Percentiles rank a stretch among this genome's conserved stretches.
These are phyloP conservation scores for Ormosia semicastrata DNA, from an alignment of 306 rosid genomes.

Conservation along the genomic window DNA sequence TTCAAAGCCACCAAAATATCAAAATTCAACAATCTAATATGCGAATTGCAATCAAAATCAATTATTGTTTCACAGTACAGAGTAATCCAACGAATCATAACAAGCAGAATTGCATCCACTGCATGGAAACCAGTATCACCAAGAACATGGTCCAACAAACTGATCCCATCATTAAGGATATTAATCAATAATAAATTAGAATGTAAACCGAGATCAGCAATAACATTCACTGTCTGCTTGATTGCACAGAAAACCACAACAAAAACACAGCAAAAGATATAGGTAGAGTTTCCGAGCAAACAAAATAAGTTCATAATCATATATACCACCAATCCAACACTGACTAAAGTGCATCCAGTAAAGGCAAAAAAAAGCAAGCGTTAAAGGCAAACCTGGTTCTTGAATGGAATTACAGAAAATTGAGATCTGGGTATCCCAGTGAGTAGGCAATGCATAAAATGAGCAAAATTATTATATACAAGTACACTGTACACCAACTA, in stretches of 20 bases:
- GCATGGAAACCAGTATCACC: neutral
- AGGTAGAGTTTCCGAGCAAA: neutral
- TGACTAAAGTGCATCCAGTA: neutral
- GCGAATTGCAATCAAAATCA: neutral
- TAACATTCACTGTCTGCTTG: neutral
- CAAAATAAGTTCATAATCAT: neutral
- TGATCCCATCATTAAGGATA: neutral
- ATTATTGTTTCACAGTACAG: neutral
- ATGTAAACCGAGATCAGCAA: neutral
- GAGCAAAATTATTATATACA: neutral
- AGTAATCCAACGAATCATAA: neutral
- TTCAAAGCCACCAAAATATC: too few relatives aligned
- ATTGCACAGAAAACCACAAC: neutral
- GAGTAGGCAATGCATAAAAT: neutral
- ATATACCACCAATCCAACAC: neutral
- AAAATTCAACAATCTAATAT: neutral
- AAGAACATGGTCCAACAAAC: slow-evolving; percentile 9
- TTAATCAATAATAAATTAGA: neutral
- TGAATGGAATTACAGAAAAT: slow-evolving; percentile 11
- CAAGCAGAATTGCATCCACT: neutral
- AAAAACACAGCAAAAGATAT: neutral
- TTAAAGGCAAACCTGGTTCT: slow-evolving; percentile 40
- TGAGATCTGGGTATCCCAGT: slow-evolving; percentile 30
- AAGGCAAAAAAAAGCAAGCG: neutral
- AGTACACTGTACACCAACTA: neutral